Conservation (phyloP, 257 asterid species). For the Anisodus acutangulus region DNA sequence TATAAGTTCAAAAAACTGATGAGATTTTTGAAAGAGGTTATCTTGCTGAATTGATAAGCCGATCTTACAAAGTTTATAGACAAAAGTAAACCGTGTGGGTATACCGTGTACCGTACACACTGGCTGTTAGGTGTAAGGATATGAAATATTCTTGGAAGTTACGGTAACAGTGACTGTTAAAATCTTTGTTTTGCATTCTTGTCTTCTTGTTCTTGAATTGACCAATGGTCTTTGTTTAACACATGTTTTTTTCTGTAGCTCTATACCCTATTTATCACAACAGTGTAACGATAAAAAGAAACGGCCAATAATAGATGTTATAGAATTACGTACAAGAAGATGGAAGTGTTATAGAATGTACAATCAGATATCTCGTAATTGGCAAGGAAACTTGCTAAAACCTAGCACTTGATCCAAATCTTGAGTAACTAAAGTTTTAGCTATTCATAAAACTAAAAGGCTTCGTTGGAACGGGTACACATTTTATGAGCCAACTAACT, state of each 20-base stretch:
- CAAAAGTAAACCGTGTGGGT: not conserved
- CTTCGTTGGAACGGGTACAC: slow-evolving; percentile 45
- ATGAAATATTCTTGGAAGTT: not conserved
- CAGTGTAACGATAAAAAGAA: not conserved
- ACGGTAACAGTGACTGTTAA: not conserved
- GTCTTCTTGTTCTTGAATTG: not conserved
- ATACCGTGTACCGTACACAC: not conserved
- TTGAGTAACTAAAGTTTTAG: slow-evolving; percentile 10
- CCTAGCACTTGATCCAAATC: slow-evolving; percentile 14
- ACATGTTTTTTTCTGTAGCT: not conserved
- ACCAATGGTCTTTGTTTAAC: not conserved
- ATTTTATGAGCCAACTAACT: slow-evolving; percentile 57
- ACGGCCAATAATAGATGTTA: not conserved
- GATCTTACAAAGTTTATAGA: not conserved
- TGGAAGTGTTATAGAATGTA: not conserved
- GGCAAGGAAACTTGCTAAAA: not conserved
- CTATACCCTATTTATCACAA: not conserved
- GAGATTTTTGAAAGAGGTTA: not conserved
- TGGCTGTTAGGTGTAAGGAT: not conserved
- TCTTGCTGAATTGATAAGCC: not conserved
- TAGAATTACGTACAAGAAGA: not conserved
- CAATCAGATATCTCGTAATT: not conserved
- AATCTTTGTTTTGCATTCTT: not conserved
- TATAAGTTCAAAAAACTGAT: not conserved
- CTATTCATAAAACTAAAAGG: slow-evolving; percentile 13